Evolutionary conservation across 192 early-diverging fungal species (phyloP).

Genomic region (Coemansia sp.): DNA sequence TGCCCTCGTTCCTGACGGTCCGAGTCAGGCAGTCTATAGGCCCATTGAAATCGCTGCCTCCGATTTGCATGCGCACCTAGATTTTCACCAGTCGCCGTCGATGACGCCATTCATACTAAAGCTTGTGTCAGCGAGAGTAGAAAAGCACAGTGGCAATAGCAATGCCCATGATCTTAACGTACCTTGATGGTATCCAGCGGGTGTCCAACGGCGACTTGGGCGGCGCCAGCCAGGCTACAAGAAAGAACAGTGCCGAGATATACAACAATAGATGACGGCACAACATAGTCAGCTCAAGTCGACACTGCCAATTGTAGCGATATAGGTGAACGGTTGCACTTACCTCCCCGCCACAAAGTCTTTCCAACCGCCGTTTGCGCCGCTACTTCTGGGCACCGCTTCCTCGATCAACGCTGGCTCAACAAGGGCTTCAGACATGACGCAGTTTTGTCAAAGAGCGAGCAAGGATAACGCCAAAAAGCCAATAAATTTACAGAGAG

Average conservation of each 20-base stretch:
- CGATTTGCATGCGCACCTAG: constrained; percentile 73
- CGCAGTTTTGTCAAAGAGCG: background rate
- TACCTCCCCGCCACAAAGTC: constrained; percentile 71
- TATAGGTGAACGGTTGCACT: background rate
- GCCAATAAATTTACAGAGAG: background rate
- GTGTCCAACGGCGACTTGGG: constrained; percentile 71
- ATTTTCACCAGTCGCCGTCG: background rate
- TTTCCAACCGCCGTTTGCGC: constrained; percentile 43
- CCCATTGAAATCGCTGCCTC: constrained; percentile 64
- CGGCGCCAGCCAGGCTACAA: constrained; percentile 66
- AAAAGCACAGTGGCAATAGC: background rate
- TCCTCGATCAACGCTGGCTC: constrained; percentile 15
- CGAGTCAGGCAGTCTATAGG: constrained; percentile 82
- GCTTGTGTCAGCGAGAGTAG: background rate
- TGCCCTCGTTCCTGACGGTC: constrained; percentile 80
- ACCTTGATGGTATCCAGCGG: constrained; percentile 88
- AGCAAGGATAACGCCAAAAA: background rate
- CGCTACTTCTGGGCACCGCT: background rate
- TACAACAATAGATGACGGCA: background rate
- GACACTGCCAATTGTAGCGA: background rate
- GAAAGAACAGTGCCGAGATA: background rate
- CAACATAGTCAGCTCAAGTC: background rate
- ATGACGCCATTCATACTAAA: constrained; percentile 19
- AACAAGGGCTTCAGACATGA: constrained; percentile 21
- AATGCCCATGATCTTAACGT: constrained; percentile 1